Evolutionary conservation across 2,329 filamentous ascomycete genomes (phyloP).

Genomic region (Xylariaceae sp.): DNA sequence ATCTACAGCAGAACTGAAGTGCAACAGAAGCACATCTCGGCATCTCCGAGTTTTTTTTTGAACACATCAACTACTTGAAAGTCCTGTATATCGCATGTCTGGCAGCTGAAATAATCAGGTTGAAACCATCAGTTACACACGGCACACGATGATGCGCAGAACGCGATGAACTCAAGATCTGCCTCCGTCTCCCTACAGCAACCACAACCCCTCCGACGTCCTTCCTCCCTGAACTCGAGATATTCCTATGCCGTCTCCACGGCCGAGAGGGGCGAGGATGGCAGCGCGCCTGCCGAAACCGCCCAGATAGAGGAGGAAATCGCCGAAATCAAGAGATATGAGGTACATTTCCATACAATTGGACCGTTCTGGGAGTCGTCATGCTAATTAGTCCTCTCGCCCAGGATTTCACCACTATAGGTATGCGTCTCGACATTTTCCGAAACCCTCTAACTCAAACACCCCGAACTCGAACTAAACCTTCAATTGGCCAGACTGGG

Average conservation of each 20-base stretch:
- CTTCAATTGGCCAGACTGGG: constrained; percentile 65
- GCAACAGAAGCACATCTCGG: background rate
- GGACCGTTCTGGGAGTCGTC: background rate
- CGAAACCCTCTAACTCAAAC: constrained; percentile 2
- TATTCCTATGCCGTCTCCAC: constrained; percentile 63
- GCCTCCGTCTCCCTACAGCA: constrained; percentile 46
- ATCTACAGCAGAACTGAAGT: background rate
- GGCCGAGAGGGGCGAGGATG: constrained; percentile 56
- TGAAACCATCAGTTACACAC: background rate
- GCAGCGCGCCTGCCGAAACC: constrained; percentile 52
- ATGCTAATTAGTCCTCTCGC: constrained; percentile 6
- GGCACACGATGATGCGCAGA: constrained; percentile 34
- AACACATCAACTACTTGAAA: too few species aligned
- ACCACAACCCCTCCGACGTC: constrained; percentile 42
- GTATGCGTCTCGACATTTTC: constrained; percentile 37
- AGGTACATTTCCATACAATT: constrained; percentile 46
- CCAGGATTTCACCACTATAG: constrained; percentile 90
- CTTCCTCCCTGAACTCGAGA: constrained; percentile 59
- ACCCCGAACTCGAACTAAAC: constrained; percentile 30
- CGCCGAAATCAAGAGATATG: constrained; percentile 95
- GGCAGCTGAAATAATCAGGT: background rate
- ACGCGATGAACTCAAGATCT: constrained; percentile 40
- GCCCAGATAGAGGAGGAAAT: constrained; percentile 89
- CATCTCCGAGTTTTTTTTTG: too few species aligned
- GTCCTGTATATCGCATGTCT: background rate